Evolutionary conservation across 2,329 filamentous ascomycete genomes (phyloP).

Genomic region (Graphium sp.): DNA sequence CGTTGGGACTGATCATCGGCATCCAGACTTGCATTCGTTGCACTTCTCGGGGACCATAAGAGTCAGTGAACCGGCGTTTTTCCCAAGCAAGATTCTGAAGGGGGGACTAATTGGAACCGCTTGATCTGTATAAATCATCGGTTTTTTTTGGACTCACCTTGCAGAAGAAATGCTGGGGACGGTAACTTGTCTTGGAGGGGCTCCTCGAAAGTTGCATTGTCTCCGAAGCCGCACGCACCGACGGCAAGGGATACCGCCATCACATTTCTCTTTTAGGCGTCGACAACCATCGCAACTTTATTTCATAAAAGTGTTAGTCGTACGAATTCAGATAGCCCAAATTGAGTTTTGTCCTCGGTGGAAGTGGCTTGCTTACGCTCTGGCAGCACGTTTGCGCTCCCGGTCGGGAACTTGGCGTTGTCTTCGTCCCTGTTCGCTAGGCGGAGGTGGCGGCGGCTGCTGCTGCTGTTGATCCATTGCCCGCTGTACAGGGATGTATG

Average conservation of each 20-base stretch:
- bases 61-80: too few relatives aligned
- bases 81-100: too few relatives aligned
- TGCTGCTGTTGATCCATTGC: constrained; percentile 4
- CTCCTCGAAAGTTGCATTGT: constrained; percentile 28
- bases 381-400: constrained; percentile 12
- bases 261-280: constrained; percentile 37
- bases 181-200: constrained; percentile 2
- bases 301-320: constrained; percentile 2
- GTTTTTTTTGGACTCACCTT: constrained; percentile 1
- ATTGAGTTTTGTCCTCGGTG: neutral
- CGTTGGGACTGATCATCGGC: constrained; percentile 8
- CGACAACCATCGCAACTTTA: constrained; percentile 34
- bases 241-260: constrained; percentile 35
- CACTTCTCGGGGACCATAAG: too few relatives aligned
- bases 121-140: constrained; percentile 1
- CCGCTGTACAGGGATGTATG: too few relatives aligned
- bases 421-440: constrained; percentile 8
- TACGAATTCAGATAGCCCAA: neutral
- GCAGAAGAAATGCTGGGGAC: neutral
- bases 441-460: neutral
- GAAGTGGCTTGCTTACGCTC: constrained; percentile 9
- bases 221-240: constrained; percentile 31
- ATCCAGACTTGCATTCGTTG: constrained; percentile 5
- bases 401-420: constrained; percentile 10
- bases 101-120: too few relatives aligned